Percentiles rank a stretch among this genome's conserved stretches.
phyloP scores from a whole-genome alignment of 768 basidiomycete genomes.

The Sarcodon sp. region DNA sequence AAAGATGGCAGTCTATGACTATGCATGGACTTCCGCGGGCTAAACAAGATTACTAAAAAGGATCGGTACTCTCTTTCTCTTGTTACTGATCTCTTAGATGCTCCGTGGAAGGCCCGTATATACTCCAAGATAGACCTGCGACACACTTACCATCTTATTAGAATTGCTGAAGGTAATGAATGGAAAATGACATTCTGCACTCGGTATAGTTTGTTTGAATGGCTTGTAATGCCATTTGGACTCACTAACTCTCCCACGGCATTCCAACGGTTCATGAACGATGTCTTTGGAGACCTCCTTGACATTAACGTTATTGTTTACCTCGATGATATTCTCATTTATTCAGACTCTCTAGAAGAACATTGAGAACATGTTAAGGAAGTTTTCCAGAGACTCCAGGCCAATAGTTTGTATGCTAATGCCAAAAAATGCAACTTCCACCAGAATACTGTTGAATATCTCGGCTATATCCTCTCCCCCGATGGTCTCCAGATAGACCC shows the following conservation, averaged over 20 bases:
- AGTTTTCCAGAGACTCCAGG: constrained; percentile 14
- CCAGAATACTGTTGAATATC: constrained; percentile 22
- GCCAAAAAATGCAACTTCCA: constrained; percentile 24
- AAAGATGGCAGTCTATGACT: constrained; percentile 12
- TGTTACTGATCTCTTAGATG: constrained; percentile 17
- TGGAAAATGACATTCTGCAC: constrained; percentile 27
- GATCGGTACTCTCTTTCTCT: constrained; percentile 21
- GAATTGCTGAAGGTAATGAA: constrained; percentile 21
- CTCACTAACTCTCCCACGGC: constrained; percentile 10
- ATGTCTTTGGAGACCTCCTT: constrained; percentile 6
- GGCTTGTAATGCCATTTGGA: constrained; percentile 20
- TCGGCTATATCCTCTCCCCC: constrained; percentile 24
- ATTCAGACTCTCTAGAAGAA: constrained; percentile 4
- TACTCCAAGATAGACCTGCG: constrained; percentile 27
- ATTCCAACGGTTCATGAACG: constrained; percentile 8
- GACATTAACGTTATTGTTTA: constrained; percentile 5
- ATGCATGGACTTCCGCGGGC: constrained; percentile 13
- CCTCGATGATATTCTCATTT: constrained; percentile 9
- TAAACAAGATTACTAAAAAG: constrained; percentile 22
- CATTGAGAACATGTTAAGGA: constrained; percentile 7
- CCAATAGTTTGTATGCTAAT: constrained; percentile 16
- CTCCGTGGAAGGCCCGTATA: constrained; percentile 9
- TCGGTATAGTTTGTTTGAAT: constrained; percentile 23
- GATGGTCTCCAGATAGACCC: constrained; percentile 23
- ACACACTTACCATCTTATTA: constrained; percentile 27